Conservation (phyloP, 2,329 filamentous ascomycete genomes). For the Penicillium olsonii region DNA sequence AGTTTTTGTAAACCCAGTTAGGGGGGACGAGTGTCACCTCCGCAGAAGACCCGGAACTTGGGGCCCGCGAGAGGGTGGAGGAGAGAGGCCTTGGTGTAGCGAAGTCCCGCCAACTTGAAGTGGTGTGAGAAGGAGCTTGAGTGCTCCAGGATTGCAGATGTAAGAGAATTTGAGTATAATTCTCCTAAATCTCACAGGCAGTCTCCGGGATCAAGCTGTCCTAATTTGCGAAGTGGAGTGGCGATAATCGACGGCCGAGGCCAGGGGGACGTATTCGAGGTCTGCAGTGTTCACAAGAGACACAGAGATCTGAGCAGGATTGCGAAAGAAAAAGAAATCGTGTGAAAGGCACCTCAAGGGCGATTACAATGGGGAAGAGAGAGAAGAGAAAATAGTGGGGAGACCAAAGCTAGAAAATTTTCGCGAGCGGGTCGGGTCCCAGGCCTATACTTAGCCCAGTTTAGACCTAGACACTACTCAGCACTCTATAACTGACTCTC, state of each 20-base stretch:
- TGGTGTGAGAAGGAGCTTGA: slow-evolving; percentile 40
- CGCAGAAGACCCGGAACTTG: slow-evolving; percentile 89
- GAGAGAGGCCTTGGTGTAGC: slow-evolving; percentile 69
- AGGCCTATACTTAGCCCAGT: background rate
- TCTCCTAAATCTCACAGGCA: background rate
- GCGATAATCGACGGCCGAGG: slow-evolving; percentile 4
- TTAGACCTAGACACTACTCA: background rate
- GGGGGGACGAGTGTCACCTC: slow-evolving; percentile 96
- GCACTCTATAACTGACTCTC: background rate
- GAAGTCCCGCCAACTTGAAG: slow-evolving; percentile 93
- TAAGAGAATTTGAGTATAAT: background rate
- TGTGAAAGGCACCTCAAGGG: background rate
- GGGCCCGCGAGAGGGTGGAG: slow-evolving; percentile 89
- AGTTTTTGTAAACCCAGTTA: slow-evolving; percentile 65
- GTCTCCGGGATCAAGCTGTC: background rate
- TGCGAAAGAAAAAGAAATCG: slow-evolving; percentile 13
- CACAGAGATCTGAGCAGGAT: background rate
- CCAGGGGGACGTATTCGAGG: slow-evolving; percentile 1
- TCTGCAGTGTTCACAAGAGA: background rate
- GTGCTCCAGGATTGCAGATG: slow-evolving; percentile 42
- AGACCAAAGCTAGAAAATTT: slow-evolving; percentile 12
- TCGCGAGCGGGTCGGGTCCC: slow-evolving; percentile 12
- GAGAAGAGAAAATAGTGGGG: slow-evolving; percentile 1
- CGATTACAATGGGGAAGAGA: background rate
- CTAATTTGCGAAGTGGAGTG: background rate